Conservation (phyloP, 352 stramenopile genomes). For the Phytophthora hybrid region DNA sequence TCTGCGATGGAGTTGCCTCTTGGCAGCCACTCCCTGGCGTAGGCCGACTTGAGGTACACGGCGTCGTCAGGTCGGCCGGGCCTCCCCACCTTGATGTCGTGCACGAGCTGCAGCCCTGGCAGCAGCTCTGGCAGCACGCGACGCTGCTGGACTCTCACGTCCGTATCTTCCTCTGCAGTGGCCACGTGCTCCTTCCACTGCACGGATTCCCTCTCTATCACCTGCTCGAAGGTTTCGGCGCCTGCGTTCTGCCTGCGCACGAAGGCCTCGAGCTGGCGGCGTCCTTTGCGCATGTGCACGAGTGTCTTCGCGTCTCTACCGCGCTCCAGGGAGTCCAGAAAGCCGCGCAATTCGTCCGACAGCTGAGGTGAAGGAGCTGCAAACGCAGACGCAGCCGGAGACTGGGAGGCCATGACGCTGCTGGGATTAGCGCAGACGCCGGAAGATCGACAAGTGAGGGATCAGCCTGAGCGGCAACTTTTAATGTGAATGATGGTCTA, state of each 20-base stretch:
- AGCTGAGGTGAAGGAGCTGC: conserved; percentile 50
- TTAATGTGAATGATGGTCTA: not conserved
- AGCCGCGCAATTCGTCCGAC: conserved; percentile 41
- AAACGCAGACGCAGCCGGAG: conserved; percentile 36
- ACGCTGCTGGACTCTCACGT: conserved; percentile 58
- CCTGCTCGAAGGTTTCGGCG: conserved; percentile 45
- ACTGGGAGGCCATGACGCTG: conserved; percentile 16
- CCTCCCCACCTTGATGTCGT: conserved; percentile 74
- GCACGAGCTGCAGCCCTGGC: conserved; percentile 38
- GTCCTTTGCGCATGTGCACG: conserved; percentile 58
- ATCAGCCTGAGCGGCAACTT: not conserved
- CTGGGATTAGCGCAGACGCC: conserved; percentile 1
- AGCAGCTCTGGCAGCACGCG: conserved; percentile 49
- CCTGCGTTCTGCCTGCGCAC: conserved; percentile 44
- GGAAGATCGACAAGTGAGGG: conserved; percentile 29
- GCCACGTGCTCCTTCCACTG: conserved; percentile 59
- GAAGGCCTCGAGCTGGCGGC: conserved; percentile 65
- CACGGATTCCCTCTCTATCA: conserved; percentile 43
- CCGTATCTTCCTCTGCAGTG: conserved; percentile 33
- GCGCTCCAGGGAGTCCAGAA: conserved; percentile 47
- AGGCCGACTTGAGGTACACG: conserved; percentile 73
- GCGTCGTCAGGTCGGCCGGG: conserved; percentile 73
- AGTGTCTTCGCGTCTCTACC: conserved; percentile 30
- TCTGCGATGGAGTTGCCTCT: conserved; percentile 80
- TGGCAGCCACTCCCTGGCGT: conserved; percentile 73